A percentile compares a stretch with the other conserved stretches of the same genome.
phyloP scores from a whole-genome alignment of 2,329 filamentous ascomycete species.

The Herpotrichia juniperi region DNA sequence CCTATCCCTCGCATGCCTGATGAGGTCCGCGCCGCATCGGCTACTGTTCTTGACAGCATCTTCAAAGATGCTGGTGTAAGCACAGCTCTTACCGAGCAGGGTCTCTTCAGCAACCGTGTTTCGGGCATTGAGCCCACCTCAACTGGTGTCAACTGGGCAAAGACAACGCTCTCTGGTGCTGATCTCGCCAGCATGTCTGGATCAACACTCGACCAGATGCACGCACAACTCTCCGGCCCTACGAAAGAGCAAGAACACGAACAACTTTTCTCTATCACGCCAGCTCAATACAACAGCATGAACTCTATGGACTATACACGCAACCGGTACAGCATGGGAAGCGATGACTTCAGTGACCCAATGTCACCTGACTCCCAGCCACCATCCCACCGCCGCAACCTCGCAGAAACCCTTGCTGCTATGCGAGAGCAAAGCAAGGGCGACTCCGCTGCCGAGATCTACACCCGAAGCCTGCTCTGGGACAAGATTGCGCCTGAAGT shows the following conservation, averaged over 20 bases:
- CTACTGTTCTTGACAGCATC: slow-evolving; percentile 78
- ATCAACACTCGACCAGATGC: slow-evolving; percentile 46
- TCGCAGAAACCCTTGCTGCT: slow-evolving; percentile 78
- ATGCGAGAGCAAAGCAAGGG: slow-evolving; percentile 77
- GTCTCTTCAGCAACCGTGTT: slow-evolving; percentile 60
- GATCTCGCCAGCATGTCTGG: slow-evolving; percentile 44
- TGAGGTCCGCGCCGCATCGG: slow-evolving; percentile 78
- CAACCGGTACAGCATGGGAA: slow-evolving; percentile 53
- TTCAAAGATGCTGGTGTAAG: slow-evolving; percentile 77
- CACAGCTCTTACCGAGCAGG: slow-evolving; percentile 43
- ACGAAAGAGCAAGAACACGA: slow-evolving; percentile 86
- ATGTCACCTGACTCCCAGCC: slow-evolving; percentile 45
- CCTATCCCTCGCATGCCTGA: slow-evolving; percentile 80
- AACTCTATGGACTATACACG: slow-evolving; percentile 74
- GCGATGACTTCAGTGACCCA: slow-evolving; percentile 50
- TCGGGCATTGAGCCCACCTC: slow-evolving; percentile 46
- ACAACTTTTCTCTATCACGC: slow-evolving; percentile 84
- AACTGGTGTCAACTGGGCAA: slow-evolving; percentile 45
- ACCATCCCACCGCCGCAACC: slow-evolving; percentile 72
- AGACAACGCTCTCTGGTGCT: slow-evolving; percentile 43
- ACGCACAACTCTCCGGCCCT: slow-evolving; percentile 59
- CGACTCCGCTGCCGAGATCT: slow-evolving; percentile 79
- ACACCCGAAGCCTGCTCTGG: slow-evolving; percentile 91
- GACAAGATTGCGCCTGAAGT: slow-evolving; percentile 92
- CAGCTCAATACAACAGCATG: slow-evolving; percentile 87